A percentile compares a stretch with the other conserved stretches of the same genome.
Evolutionary conservation across 371 early-diverging fungal genomes (phyloP).

Genomic region (Apophysomyces trapeziformis): DNA sequence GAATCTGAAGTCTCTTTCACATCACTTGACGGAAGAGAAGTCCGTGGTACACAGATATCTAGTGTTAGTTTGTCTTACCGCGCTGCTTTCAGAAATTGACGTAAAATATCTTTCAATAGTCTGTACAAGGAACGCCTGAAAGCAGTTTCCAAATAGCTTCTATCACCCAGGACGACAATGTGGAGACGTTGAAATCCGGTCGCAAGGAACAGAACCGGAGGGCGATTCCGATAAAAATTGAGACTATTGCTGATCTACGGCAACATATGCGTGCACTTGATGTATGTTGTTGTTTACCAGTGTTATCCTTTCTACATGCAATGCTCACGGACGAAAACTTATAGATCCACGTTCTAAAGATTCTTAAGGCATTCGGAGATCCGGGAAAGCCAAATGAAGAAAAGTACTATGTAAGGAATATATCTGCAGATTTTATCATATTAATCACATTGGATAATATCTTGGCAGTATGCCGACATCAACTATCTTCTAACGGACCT

Average conservation of each 20-base stretch:
- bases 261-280: conserved; percentile 55
- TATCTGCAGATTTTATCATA: neutral
- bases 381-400: neutral
- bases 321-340: neutral
- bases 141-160: conserved; percentile 8
- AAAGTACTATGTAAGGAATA: conserved; percentile 15
- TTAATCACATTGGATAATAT: neutral
- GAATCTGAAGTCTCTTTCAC: conserved; percentile 26
- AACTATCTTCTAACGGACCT: conserved; percentile 61
- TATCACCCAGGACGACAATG: neutral
- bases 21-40: neutral
- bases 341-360: conserved; percentile 32
- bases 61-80: neutral
- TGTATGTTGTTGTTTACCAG: conserved; percentile 29
- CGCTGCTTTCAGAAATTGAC: neutral
- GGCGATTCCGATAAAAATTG: neutral
- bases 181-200: conserved; percentile 11
- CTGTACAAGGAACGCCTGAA: conserved; percentile 5
- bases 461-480: conserved; percentile 29
- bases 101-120: no score
- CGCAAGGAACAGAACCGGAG: conserved; percentile 18
- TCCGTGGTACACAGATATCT: conserved; percentile 10
- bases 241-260: conserved; percentile 29
- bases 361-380: conserved; percentile 15
- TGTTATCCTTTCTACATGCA: neutral